phyloP scores from a whole-genome alignment of 257 asterid species.

The Buddleja alternifolia region DNA sequence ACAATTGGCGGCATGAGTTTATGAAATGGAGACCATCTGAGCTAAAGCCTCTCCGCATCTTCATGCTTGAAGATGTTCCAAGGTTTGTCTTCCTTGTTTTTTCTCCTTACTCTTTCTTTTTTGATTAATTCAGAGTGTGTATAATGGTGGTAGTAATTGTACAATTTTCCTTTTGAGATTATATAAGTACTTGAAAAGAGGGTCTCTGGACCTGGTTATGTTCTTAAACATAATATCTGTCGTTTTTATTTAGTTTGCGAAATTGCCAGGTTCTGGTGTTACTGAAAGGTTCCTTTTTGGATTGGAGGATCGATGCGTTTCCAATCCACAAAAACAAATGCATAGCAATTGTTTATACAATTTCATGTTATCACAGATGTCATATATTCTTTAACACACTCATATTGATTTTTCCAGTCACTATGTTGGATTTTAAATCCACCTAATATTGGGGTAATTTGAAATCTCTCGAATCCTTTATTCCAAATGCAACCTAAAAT shows the following conservation, averaged over 20 bases:
- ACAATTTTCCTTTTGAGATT: constrained; percentile 8
- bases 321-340: too few relatives aligned
- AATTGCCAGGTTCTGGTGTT: constrained; percentile 22
- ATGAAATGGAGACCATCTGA: constrained; percentile 92
- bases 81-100: constrained; percentile 49
- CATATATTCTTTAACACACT: too few relatives aligned
- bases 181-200: constrained; percentile 1
- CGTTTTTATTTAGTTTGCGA: constrained; percentile 1
- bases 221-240: constrained; percentile 17
- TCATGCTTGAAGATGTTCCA: constrained; percentile 93
- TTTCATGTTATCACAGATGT: too few relatives aligned
- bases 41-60: constrained; percentile 85
- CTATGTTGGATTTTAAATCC: too few relatives aligned
- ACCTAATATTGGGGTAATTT: too few relatives aligned
- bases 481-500: too few relatives aligned
- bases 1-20: constrained; percentile 93
- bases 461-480: too few relatives aligned
- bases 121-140: constrained; percentile 14
- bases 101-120: not conserved
- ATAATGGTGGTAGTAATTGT: constrained; percentile 15
- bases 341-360: too few relatives aligned
- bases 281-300: not conserved
- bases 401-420: too few relatives aligned
- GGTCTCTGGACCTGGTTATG: not conserved
- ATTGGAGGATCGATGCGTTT: too few relatives aligned